phyloP scores from a whole-genome alignment of 345 rosid genomes.

The Salix viminalis region DNA sequence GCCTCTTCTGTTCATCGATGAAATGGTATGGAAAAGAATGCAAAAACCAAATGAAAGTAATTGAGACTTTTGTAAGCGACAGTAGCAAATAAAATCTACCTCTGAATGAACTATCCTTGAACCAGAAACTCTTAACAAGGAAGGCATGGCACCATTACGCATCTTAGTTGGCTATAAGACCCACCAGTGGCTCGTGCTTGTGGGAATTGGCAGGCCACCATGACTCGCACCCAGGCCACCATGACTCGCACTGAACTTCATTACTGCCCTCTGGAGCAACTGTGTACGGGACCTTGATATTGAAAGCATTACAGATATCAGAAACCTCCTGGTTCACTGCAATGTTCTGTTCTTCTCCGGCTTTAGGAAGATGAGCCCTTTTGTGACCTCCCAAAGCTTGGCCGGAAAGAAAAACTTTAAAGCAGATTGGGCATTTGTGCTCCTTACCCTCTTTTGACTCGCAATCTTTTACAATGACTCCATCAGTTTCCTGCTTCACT shows the following conservation, averaged over 20 bases:
- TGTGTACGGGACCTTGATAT: constrained; percentile 19
- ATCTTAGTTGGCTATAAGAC: constrained; percentile 29
- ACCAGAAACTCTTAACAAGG: constrained; percentile 1
- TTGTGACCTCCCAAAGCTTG: constrained; percentile 35
- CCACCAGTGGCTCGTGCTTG: constrained; percentile 21
- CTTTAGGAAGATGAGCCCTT: constrained; percentile 32
- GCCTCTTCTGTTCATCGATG: neutral
- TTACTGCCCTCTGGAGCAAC: constrained; percentile 8
- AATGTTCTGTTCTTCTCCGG: constrained; percentile 9
- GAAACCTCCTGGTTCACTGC: constrained; percentile 15
- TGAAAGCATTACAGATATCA: constrained; percentile 4
- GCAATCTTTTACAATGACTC: constrained; percentile 5
- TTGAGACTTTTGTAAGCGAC: neutral
- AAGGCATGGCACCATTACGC: neutral
- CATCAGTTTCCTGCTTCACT: constrained; percentile 17
- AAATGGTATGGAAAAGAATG: no score
- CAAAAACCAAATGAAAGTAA: neutral
- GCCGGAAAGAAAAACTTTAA: constrained; percentile 35
- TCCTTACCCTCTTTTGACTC: constrained; percentile 22
- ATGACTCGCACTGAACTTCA: constrained; percentile 19
- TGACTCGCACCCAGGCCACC: constrained; percentile 17
- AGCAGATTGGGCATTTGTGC: constrained; percentile 36
- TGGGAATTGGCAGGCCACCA: constrained; percentile 21
- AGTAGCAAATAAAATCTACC: neutral
- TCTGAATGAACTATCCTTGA: neutral